Conservation (phyloP, 345 rosid genomes). For the Gossypium stocksii region DNA sequence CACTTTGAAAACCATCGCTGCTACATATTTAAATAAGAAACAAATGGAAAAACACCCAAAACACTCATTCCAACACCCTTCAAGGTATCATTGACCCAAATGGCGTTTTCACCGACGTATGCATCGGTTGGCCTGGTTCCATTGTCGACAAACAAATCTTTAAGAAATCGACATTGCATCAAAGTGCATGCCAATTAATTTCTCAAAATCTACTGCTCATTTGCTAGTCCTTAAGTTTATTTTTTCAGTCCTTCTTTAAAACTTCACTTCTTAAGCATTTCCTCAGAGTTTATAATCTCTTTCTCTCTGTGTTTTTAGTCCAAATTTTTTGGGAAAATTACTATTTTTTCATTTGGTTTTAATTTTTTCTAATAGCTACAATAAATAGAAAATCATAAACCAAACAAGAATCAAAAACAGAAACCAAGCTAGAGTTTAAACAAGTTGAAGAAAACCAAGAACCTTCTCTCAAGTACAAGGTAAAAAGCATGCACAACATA, state of each 20-base stretch:
- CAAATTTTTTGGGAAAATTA: neutral
- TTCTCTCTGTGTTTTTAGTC: too few relatives aligned
- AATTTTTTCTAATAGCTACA: conserved; percentile 34
- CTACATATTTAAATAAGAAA: conserved; percentile 69
- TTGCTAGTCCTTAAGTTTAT: neutral
- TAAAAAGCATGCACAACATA: conserved; percentile 10
- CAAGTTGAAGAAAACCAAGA: conserved; percentile 28
- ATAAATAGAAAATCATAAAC: conserved; percentile 28
- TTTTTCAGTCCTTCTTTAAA: neutral
- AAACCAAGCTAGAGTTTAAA: conserved; percentile 16
- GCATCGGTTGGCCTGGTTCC: conserved; percentile 86
- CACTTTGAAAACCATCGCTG: conserved; percentile 69
- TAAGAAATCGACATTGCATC: conserved; percentile 63
- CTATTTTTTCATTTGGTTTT: neutral
- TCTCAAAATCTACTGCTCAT: neutral
- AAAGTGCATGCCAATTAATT: conserved; percentile 39
- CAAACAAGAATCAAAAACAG: conserved; percentile 24
- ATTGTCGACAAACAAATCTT: conserved; percentile 75
- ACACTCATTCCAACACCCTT: conserved; percentile 65
- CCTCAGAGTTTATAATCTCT: neutral
- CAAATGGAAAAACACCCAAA: conserved; percentile 77
- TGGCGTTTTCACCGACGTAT: conserved; percentile 68
- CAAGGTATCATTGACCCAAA: conserved; percentile 67
- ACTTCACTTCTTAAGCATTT: neutral
- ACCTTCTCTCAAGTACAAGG: conserved; percentile 67